Base-by-base conservation (phyloP, 148 eudicot genomes). In the Hydrangea macrophylla region DNA sequence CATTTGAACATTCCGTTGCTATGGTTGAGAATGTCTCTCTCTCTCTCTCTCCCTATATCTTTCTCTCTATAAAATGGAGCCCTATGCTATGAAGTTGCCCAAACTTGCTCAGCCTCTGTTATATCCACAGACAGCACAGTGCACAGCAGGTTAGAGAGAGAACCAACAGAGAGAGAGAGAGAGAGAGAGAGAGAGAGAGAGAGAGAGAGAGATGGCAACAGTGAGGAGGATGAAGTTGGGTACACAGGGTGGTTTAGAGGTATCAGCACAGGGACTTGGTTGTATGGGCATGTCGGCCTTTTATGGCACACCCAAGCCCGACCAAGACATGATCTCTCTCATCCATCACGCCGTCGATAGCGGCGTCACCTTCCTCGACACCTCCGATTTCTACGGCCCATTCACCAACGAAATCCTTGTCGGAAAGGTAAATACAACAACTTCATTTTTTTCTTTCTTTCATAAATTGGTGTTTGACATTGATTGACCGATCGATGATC, bases 381-480 rank as follows among this genome's bases (percentile, higher is more conserved):
- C 79, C 53, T 76, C 79, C 57, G 79, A 71, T 39, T 18, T 54
- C 6, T 76, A 76, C 24, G 79, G 79, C 13, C 79, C 79, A 31
- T 56, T 50, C 44, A 65, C 75, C 53, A 76, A 66, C 5, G 79
- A 76, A 61, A 53, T 76, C 44, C 79, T 76, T 27, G 28, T 76
- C 24, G 75, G 58, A 57, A 76, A 76, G 75, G 79, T 76, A 70
- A 30, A 13, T 32, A n/a, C n/a, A n/a, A n/a, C n/a, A 1, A 42
- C 50, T 18, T 42, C 17, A 11, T n/a, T 11, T 4, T n/a, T n/a
- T n/a, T n/a, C n/a, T n/a, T n/a, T n/a, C n/a, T 3, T 55, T 62
- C 50, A 50, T 23, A 25, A 2, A 24, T n/a, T 32, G 2, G 5
- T 15, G 57, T 20, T 28, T 48, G 22, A 56, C 48, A 18, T 31